Conservation (phyloP, 1,139 yeast species). For the Zhuliangozyma parablackwelliae region DNA sequence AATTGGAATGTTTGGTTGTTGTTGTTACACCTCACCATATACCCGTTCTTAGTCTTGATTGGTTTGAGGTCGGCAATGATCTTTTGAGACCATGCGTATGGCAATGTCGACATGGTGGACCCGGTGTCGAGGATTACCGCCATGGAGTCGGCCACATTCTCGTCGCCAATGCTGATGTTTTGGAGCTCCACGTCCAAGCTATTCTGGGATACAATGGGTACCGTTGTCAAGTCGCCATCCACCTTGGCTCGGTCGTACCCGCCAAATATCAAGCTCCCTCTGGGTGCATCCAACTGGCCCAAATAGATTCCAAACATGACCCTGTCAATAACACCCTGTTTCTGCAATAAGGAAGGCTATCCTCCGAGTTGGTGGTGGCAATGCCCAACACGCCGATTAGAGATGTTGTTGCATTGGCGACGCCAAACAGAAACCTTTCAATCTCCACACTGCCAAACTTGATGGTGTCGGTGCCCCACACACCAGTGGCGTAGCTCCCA, state of each 20-base stretch:
- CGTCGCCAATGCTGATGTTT: background rate
- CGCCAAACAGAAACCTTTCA: slow-evolving; percentile 42
- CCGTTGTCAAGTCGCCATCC: slow-evolving; percentile 36
- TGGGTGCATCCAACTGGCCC: slow-evolving; percentile 19
- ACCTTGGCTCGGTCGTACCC: slow-evolving; percentile 53
- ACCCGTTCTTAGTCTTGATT: slow-evolving; percentile 20
- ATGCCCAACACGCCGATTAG: slow-evolving; percentile 49
- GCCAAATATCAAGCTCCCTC: slow-evolving; percentile 52
- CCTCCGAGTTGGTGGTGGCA: slow-evolving; percentile 14
- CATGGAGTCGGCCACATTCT: background rate
- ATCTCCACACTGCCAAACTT: slow-evolving; percentile 19
- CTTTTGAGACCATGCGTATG: slow-evolving; percentile 31
- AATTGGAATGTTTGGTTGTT: slow-evolving; percentile 15
- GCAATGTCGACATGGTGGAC: slow-evolving; percentile 55
- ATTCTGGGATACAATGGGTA: slow-evolving; percentile 14
- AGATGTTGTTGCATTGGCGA: slow-evolving; percentile 39
- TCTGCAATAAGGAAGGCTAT: slow-evolving; percentile 26
- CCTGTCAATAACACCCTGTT: slow-evolving; percentile 45
- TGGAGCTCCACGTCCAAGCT: slow-evolving; percentile 1
- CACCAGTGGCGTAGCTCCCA: slow-evolving; percentile 32
- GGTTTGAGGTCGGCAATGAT: slow-evolving; percentile 22
- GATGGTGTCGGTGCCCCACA: slow-evolving; percentile 62
- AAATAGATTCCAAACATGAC: slow-evolving; percentile 53
- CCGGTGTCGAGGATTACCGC: slow-evolving; percentile 55
- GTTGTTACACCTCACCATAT: slow-evolving; percentile 15